Evolutionary conservation across 139 green algal genomes (phyloP), one percentile per base, ranked within the genome.

Genomic region (Spirogloea muscicola): DNA sequence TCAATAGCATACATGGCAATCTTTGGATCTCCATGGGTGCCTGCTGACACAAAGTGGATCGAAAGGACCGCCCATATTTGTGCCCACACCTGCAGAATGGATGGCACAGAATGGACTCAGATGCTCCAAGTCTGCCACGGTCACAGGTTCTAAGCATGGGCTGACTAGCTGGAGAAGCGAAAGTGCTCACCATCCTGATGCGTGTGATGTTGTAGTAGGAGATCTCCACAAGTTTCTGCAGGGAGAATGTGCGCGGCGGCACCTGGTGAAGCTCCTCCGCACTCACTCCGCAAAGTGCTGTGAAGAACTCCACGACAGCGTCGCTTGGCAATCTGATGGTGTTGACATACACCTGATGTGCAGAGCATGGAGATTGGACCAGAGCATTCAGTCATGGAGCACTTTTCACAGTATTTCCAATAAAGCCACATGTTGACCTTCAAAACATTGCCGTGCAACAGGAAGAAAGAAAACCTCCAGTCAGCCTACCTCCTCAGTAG

Each of bases 211-310:
- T 99, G 88, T 93, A 96, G 77, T 79, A 80, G 49, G 88, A 85
- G 57, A 98, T 90, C 86, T 98, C 94, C 36, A 98, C 92, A 49
- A 98, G 93, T 77, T 97, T 96, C 58, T 90, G 88, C 29, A 97
- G 87, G 43, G 65, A 85, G 85, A 95, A 98, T 2, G 97, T 89
- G 40, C 93, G 86, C 0, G 94, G 92, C 34, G 61, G 62, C 2
- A 63, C 67, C 2, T 73, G 65, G 87, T 88, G 61, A 82, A 96
- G 80, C 83, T 93, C 89, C 43, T 79, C 70, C 1, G 70, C 70
- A 0, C 71, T 76, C 38, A 87, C 81, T 10, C 81, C 63, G 69
- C 82, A 88, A 52, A 98, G 89, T 27, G 92, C 90, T 0, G 71
- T 70, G 34, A 97, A 91, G 86, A 98, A 98, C 49, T 90, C 81